These are phyloP conservation scores for Ambrosia artemisiifolia DNA, from an alignment of 129 eudicot genomes.

Conservation along the genomic window DNA sequence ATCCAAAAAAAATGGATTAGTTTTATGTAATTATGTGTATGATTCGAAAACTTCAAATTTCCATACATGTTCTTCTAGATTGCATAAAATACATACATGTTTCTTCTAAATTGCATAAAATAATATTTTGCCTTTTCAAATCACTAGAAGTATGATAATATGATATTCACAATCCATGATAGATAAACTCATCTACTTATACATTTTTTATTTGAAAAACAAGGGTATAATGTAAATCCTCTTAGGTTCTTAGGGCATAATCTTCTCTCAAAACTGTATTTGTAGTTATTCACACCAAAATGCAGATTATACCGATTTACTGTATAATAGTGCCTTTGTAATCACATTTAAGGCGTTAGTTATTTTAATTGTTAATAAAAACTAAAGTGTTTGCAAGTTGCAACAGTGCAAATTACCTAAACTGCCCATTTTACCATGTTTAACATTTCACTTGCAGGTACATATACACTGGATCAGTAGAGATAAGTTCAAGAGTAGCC, in stretches of 20 bases:
- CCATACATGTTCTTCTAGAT: background rate
- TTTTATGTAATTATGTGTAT: background rate
- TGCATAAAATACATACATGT: background rate
- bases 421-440: background rate
- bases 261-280: background rate
- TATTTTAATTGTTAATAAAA: background rate
- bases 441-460: conserved; percentile 47
- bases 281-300: too few relatives aligned
- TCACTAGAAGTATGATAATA: background rate
- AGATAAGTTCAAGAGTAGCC: conserved; percentile 58
- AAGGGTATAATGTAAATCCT: too few relatives aligned
- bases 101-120: too few relatives aligned
- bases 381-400: background rate
- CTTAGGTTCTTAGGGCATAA: too few relatives aligned
- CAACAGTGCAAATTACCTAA: background rate
- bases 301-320: background rate
- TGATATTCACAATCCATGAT: too few relatives aligned
- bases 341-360: background rate
- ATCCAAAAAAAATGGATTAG: background rate
- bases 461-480: conserved; percentile 83
- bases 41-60: background rate
- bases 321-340: background rate
- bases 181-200: too few relatives aligned
- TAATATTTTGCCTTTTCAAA: background rate
- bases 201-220: too few relatives aligned